A percentile compares a stretch with the other conserved stretches of the same genome.
These are phyloP conservation scores for Aurantiochytrium sp. DNA, from an alignment of 108 stramenopile species.

Conservation along the genomic window DNA sequence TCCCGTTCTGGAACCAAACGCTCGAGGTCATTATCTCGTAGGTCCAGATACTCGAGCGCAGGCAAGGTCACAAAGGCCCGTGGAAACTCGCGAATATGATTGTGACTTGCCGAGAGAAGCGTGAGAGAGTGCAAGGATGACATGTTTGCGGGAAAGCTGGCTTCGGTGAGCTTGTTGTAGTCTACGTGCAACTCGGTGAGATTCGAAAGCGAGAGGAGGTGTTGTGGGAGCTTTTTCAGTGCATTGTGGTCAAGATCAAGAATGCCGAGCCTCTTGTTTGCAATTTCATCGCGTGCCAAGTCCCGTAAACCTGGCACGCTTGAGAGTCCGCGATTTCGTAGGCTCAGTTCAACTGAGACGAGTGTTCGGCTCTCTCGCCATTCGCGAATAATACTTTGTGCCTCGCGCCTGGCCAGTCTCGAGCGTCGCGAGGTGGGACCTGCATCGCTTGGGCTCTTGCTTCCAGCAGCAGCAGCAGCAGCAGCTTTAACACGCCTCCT, in stretches of 20 bases:
- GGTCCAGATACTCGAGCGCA: background rate
- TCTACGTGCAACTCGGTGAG: background rate
- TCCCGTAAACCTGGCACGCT: background rate
- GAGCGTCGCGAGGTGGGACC: background rate
- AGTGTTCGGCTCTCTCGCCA: background rate
- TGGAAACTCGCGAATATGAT: background rate
- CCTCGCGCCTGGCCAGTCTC: background rate
- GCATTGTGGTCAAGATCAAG: background rate
- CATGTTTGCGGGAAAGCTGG: background rate
- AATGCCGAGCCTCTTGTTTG: background rate
- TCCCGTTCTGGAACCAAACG: background rate
- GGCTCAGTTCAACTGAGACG: background rate
- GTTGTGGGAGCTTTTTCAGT: background rate
- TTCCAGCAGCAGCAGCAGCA: too few relatives aligned
- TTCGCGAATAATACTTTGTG: background rate
- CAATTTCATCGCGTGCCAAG: background rate
- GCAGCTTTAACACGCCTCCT: background rate
- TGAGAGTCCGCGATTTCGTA: background rate
- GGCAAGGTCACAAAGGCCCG: background rate
- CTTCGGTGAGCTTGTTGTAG: constrained; percentile 10
- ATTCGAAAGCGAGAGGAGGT: background rate
- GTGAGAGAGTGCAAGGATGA: background rate
- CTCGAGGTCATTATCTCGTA: background rate
- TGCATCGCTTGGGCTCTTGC: background rate
- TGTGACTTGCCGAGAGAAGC: background rate